Percentiles rank a stretch among this genome's conserved stretches.
These are phyloP conservation scores for Grosmannia serpens DNA, from an alignment of 2,329 filamentous ascomycete genomes.

Conservation along the genomic window DNA sequence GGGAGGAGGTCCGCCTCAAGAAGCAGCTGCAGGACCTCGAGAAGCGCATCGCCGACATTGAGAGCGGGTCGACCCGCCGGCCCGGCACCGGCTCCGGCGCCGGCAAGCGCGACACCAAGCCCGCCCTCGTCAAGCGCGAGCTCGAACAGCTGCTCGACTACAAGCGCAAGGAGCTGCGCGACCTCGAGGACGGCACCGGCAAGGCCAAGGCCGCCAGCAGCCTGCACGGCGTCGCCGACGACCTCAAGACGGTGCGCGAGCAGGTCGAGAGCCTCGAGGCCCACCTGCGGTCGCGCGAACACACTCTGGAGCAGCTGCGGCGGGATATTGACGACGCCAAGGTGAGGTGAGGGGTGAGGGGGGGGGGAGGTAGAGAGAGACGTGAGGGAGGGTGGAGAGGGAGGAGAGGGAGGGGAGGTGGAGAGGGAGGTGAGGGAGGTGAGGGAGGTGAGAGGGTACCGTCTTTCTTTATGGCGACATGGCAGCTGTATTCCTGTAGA, in stretches of 20 bases:
- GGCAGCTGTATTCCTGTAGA: no score
- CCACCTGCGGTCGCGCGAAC: constrained; percentile 67
- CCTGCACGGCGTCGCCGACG: constrained; percentile 68
- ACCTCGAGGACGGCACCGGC: constrained; percentile 60
- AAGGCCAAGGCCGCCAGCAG: constrained; percentile 58
- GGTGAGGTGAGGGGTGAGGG: constrained; percentile 31
- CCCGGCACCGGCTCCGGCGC: constrained; percentile 25
- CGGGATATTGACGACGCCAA: constrained; percentile 83
- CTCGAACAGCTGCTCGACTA: constrained; percentile 90
- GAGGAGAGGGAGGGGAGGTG: neutral
- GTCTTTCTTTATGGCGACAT: no score
- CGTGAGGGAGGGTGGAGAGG: no score
- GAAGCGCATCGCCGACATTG: constrained; percentile 73
- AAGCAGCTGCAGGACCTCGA: constrained; percentile 86
- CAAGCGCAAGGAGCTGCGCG: constrained; percentile 70
- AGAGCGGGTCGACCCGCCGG: constrained; percentile 55
- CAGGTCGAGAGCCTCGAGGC: constrained; percentile 84
- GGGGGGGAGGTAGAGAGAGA: no score
- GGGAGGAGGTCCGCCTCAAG: constrained; percentile 93
- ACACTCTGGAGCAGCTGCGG: constrained; percentile 63
- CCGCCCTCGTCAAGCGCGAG: constrained; percentile 86
- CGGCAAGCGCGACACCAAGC: constrained; percentile 64
- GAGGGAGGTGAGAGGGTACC: no score
- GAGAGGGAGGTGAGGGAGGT: no score
- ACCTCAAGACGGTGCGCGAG: constrained; percentile 82